Percentiles rank a stretch among this genome's conserved stretches.
Evolutionary conservation across 345 rosid species (phyloP).

Genomic region (Citrus maxima): DNA sequence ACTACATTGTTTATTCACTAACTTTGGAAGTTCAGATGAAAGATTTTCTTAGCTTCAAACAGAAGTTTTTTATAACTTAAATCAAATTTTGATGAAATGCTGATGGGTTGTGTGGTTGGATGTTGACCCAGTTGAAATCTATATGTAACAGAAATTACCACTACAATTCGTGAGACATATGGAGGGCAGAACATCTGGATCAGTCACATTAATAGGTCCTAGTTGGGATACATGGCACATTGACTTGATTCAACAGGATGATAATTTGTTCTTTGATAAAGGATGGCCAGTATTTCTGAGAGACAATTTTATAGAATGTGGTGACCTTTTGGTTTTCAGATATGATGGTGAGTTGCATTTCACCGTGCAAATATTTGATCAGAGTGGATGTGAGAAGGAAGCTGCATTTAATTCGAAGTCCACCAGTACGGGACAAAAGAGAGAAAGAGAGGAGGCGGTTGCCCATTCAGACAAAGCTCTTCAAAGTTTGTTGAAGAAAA

Average conservation of each 20-base stretch:
- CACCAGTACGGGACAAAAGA: constrained; percentile 26
- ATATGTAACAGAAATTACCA: constrained; percentile 46
- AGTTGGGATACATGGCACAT: constrained; percentile 51
- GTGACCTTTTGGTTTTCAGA: constrained; percentile 55
- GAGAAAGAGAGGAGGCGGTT: constrained; percentile 34
- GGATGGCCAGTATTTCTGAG: constrained; percentile 52
- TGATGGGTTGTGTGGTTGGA: not conserved
- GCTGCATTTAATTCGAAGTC: constrained; percentile 40
- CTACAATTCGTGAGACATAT: constrained; percentile 33
- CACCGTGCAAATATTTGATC: constrained; percentile 52
- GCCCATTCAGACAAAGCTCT: constrained; percentile 19
- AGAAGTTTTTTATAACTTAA: no score
- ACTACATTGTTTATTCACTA: not conserved
- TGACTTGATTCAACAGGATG: constrained; percentile 31
- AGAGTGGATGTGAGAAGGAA: constrained; percentile 53
- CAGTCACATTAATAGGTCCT: constrained; percentile 45
- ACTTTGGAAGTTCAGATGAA: not conserved
- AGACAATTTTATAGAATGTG: constrained; percentile 45
- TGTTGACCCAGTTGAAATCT: not conserved
- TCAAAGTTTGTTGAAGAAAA: constrained; percentile 21
- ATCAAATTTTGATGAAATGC: constrained; percentile 5
- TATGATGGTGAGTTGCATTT: constrained; percentile 52
- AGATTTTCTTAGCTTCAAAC: no score
- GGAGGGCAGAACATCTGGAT: constrained; percentile 37
- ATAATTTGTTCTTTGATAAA: constrained; percentile 27